phyloP scores from a whole-genome alignment of 441 rosid genomes.

The Aquilaria agallochum region DNA sequence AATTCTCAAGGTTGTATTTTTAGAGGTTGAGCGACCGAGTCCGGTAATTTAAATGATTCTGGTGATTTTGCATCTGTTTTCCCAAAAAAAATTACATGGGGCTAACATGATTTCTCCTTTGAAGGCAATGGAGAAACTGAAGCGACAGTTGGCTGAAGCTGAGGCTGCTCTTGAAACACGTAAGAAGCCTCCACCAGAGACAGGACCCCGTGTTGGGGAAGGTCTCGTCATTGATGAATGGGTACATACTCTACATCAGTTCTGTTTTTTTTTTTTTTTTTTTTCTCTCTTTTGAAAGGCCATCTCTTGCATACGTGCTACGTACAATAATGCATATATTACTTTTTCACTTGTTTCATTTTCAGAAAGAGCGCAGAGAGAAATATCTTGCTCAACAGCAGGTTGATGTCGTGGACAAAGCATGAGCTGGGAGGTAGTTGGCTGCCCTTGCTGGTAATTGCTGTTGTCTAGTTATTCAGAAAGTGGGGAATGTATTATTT shows the following conservation, averaged over 20 bases:
- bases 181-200: slow-evolving; percentile 59
- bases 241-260: slow-evolving; percentile 27
- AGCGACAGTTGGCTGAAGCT: slow-evolving; percentile 61
- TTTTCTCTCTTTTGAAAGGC: not conserved
- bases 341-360: slow-evolving; percentile 6
- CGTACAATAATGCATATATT: not conserved
- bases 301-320: too few species aligned
- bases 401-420: slow-evolving; percentile 40
- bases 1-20: slow-evolving; percentile 57
- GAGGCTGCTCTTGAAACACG: slow-evolving; percentile 68
- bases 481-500: not conserved
- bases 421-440: slow-evolving; percentile 21
- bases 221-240: slow-evolving; percentile 81
- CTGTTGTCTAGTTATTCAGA: slow-evolving; percentile 6
- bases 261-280: not conserved
- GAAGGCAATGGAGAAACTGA: slow-evolving; percentile 66
- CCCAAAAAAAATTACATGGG: not conserved
- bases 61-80: not conserved
- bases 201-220: slow-evolving; percentile 59
- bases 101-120: slow-evolving; percentile 2
- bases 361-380: slow-evolving; percentile 75
- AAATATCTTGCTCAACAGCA: slow-evolving; percentile 72
- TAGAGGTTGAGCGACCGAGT: slow-evolving; percentile 45
- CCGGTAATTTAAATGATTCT: slow-evolving; percentile 36
- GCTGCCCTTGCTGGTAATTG: not conserved